Base-by-base conservation (phyloP, 2,329 filamentous ascomycete species). In the Fusarium cicatricum region DNA sequence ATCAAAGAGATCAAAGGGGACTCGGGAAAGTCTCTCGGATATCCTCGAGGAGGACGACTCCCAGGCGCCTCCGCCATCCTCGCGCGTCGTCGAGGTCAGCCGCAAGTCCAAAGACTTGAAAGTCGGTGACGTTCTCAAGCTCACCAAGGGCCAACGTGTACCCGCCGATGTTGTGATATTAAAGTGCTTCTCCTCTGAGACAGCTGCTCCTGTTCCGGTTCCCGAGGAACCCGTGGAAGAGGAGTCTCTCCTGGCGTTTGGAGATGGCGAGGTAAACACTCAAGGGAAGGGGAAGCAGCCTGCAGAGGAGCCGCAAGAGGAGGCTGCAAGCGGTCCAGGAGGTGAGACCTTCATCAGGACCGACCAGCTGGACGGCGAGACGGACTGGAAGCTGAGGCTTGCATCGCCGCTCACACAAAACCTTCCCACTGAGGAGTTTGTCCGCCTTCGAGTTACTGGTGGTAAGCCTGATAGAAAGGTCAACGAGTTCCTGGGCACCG, bases 331-430 rank as follows among this genome's bases (percentile, higher is more conserved):
- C 41, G 75, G 77, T 15, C 76, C 83, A n/a, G 81, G 82, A 21
- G 92, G 92, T 23, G 96, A 99, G 75, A 94, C 94, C 0, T 99
- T 99, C 70, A 98, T 99, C 70, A 86, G 95, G 56, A 99, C 96
- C 2, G 95, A 99, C 74, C 95, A 99, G 72, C 82, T 99, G 10
- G 95, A 99, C 70, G 95, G 95, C 66, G 95, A 99, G 77, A 99
- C 95, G 0, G 95, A 99, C 71, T 99, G 95, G 96, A 99, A 99
- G 76, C 80, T 99, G 52, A 88, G 96, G 26, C 76, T 98, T 31
- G 92, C 95, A 2, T 95, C 92, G 11, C 86, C 91, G 0, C 76
- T 98, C 21, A 94, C 93, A 1, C 95, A 99, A 70, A 84, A 80
- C n/a, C 78, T 99, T 16, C 77, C 87, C 0, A 77, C 88, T 1